A percentile compares a stretch with the other conserved stretches of the same genome.
Conservation (phyloP, 805 yeast species). For the Candida argentea region DNA sequence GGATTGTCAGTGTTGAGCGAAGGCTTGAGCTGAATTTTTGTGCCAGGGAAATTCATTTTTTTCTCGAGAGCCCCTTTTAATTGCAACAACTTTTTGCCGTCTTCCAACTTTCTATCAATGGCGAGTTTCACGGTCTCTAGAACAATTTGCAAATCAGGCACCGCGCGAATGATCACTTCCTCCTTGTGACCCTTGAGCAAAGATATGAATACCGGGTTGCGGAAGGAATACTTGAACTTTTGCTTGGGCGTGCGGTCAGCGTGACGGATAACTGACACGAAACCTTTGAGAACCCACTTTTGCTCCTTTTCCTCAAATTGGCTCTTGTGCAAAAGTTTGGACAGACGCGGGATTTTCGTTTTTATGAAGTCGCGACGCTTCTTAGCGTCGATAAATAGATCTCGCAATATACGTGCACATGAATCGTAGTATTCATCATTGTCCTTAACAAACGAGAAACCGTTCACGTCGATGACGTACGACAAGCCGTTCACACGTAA, state of each 20-base stretch:
- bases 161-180: conserved; percentile 90
- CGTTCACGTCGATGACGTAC: conserved; percentile 95
- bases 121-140: conserved; percentile 79
- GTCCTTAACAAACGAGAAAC: conserved; percentile 95
- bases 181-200: conserved; percentile 88
- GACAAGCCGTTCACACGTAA: conserved; percentile 81
- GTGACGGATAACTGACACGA: conserved; percentile 86
- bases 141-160: conserved; percentile 76
- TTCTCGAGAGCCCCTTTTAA: conserved; percentile 77
- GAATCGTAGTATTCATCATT: conserved; percentile 76
- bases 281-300: conserved; percentile 94
- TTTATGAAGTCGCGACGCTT: conserved; percentile 30
- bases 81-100: conserved; percentile 62
- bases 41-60: conserved; percentile 87
- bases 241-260: conserved; percentile 99
- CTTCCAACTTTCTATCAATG: conserved; percentile 70
- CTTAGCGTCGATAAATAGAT: conserved; percentile 53
- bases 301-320: conserved; percentile 57
- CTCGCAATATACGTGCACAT: conserved; percentile 67
- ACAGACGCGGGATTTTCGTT: conserved; percentile 23
- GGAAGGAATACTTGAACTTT: conserved; percentile 91
- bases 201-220: conserved; percentile 76
- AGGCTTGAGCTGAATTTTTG: conserved; percentile 93
- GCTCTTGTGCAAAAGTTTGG: conserved; percentile 23
- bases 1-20: conserved; percentile 49